Evolutionary conservation across 768 basidiomycete species (phyloP), one percentile per base, ranked within the genome.

Genomic region (Naganishia friedmannii): DNA sequence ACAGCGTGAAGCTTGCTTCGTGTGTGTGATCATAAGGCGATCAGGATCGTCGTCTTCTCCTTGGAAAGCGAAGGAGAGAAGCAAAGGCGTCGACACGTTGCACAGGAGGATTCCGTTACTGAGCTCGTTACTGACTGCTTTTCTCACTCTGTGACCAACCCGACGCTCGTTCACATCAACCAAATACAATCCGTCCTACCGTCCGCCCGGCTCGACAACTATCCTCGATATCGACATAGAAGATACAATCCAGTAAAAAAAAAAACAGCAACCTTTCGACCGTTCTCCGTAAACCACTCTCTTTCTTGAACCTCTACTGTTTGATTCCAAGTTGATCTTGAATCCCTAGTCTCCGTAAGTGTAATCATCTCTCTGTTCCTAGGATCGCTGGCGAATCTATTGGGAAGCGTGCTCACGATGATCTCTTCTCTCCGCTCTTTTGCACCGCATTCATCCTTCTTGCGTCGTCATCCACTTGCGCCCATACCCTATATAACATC

Each of bases 281-380:
- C 4, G 12, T 23, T 58, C 32, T 39, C n/a, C 57, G 57, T 39
- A 3, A 21, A 39, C 9, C 32, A 51, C 48, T 51, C 12, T 51
- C 34, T 39, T 34, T 32, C 10, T 34, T 58, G 31, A 58, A n/a
- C 32, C 6, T 34, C 19, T 26, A 23, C 34, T 23, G 57, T 37
- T n/a, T 31, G 57, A 58, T 39, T 34, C 34, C 34, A 39, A 58
- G 57, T 58, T 58, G 57, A 58, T 39, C 57, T 58, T 39, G 57
- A 37, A 34, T 58, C 34, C 57, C 34, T 58, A 58, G 57, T 58
- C 21, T 58, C n/a, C 48, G 57, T 58, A 15, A 58, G 57, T 58
- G 21, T 3, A n/a, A 12, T 31, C 26, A 31, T 55, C 57, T 39
- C n/a, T 23, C 3, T 12, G 21, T 58, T n/a, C 17, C 17, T 17